Evolutionary conservation across 768 basidiomycete genomes (phyloP).

Genomic region (Calocybe gangraenosa): DNA sequence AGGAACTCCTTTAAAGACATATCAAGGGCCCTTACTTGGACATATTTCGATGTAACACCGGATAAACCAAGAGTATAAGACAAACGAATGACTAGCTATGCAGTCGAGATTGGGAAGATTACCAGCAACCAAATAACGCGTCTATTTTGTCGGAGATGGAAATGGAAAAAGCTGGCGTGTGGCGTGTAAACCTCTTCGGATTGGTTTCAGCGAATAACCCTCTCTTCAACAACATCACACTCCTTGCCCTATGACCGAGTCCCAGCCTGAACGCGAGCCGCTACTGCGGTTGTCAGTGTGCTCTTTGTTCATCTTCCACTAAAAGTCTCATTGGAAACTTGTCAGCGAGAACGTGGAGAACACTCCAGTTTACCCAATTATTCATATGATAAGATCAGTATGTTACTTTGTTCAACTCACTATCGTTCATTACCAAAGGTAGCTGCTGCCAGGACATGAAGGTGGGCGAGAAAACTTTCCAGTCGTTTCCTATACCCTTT

Average conservation of each 20-base stretch:
- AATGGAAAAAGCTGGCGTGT: background rate
- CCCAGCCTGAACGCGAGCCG: constrained; percentile 39
- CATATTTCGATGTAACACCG: too few species aligned
- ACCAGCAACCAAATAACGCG: constrained; percentile 14
- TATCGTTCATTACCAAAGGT: too few species aligned
- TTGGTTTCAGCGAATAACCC: constrained; percentile 1
- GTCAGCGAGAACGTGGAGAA: constrained; percentile 48
- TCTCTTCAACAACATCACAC: too few species aligned
- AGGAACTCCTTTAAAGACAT: too few species aligned
- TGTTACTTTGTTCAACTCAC: constrained; percentile 16
- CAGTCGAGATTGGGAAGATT: too few species aligned
- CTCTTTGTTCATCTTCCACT: constrained; percentile 1
- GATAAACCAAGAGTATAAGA: too few species aligned
- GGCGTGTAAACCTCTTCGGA: background rate
- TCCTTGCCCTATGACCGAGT: constrained; percentile 27
- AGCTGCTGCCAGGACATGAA: constrained; percentile 48
- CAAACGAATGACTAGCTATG: too few species aligned
- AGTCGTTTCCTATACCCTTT: too few species aligned
- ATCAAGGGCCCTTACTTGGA: too few species aligned
- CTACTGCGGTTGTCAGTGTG: constrained; percentile 36
- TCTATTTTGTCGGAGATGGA: constrained; percentile 13
- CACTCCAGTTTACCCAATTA: constrained; percentile 73
- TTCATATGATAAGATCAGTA: constrained; percentile 72
- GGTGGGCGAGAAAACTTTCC: constrained; percentile 36
- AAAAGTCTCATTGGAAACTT: constrained; percentile 2